Conservation (phyloP, 305 asterid species). For the Coffea humblotiana region DNA sequence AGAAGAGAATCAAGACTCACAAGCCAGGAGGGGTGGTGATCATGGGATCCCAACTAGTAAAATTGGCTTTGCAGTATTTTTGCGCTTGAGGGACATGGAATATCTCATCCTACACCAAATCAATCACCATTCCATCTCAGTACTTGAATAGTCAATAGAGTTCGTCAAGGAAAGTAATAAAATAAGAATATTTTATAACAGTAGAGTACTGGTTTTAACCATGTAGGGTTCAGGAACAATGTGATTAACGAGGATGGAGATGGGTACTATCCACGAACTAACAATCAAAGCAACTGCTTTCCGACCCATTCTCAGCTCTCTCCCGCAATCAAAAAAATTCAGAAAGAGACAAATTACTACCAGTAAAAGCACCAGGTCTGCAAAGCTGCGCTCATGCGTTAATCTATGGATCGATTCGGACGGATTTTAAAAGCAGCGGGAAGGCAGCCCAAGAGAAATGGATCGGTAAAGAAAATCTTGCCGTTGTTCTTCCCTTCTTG, state of each 20-base stretch:
- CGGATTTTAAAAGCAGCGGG: neutral
- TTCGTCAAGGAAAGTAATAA: neutral
- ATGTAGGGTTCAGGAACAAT: slow-evolving; percentile 84
- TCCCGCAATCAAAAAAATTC: neutral
- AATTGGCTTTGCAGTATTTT: slow-evolving; percentile 78
- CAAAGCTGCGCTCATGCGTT: too few relatives aligned
- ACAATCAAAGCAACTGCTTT: slow-evolving; percentile 46
- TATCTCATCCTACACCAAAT: slow-evolving; percentile 79
- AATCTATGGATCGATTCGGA: neutral
- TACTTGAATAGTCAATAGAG: too few relatives aligned
- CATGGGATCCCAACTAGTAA: slow-evolving; percentile 95
- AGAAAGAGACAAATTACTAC: too few relatives aligned
- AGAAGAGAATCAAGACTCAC: slow-evolving; percentile 41
- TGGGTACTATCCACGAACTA: slow-evolving; percentile 59
- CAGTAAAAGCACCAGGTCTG: too few relatives aligned
- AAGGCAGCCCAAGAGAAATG: neutral
- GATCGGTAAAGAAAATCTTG: too few relatives aligned
- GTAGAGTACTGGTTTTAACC: slow-evolving; percentile 35
- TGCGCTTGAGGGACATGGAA: slow-evolving; percentile 95
- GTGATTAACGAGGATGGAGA: slow-evolving; percentile 63
- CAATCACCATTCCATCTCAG: slow-evolving; percentile 9
- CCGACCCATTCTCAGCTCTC: slow-evolving; percentile 55
- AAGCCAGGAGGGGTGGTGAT: slow-evolving; percentile 98
- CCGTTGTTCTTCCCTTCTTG: too few relatives aligned
- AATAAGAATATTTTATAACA: neutral